These are phyloP conservation scores for Pythium biforme DNA, from an alignment of 352 stramenopile genomes.

Conservation along the genomic window DNA sequence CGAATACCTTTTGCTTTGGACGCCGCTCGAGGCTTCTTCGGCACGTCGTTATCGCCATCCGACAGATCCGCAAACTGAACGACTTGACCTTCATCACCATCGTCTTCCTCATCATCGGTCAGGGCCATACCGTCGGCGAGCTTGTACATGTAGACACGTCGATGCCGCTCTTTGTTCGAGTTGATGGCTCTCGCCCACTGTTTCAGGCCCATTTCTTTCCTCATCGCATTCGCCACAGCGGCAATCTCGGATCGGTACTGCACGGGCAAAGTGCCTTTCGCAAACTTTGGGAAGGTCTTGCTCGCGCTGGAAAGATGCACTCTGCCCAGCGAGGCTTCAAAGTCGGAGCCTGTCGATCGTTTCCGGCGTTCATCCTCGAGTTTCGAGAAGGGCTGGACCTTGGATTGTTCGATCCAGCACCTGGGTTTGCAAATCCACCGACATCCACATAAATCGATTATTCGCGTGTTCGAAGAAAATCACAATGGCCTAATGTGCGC, in stretches of 20 bases:
- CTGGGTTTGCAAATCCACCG: no score
- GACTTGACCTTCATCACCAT: conserved; percentile 10
- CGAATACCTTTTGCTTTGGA: background rate
- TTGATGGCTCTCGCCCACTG: conserved; percentile 47
- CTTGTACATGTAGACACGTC: conserved; percentile 31
- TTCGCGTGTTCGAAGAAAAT: background rate
- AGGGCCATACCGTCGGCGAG: background rate
- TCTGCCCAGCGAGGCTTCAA: conserved; percentile 41
- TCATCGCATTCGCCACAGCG: conserved; percentile 37
- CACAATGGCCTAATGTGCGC: no score
- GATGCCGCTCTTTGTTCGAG: conserved; percentile 41
- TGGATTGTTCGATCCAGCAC: conserved; percentile 47
- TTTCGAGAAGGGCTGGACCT: conserved; percentile 41
- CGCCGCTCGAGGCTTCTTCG: conserved; percentile 4
- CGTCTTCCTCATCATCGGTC: conserved; percentile 7
- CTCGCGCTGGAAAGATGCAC: conserved; percentile 41
- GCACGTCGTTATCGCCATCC: background rate
- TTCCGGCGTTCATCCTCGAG: conserved; percentile 37
- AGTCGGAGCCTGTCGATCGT: conserved; percentile 34
- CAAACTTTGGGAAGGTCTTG: conserved; percentile 51
- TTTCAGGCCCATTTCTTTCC: conserved; percentile 36
- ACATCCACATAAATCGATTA: background rate
- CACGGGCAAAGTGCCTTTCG: conserved; percentile 38
- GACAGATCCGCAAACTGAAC: conserved; percentile 10
- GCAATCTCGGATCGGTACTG: conserved; percentile 30